phyloP scores from a whole-genome alignment of 192 early-diverging fungal species.

The Coemansia sp. region DNA sequence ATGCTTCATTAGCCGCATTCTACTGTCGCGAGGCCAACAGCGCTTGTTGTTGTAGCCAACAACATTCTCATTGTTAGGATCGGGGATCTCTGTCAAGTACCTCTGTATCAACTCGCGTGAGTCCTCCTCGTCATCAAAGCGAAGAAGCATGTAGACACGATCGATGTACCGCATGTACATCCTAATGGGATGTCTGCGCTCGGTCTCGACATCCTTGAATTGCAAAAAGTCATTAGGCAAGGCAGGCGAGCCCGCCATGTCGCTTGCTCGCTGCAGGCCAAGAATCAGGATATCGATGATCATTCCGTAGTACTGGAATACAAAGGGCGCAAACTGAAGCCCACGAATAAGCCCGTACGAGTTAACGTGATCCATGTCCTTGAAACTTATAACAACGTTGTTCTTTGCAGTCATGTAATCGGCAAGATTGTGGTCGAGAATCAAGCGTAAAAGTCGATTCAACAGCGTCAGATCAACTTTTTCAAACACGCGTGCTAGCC shows the following conservation, averaged over 20 bases:
- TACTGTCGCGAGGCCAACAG: slow-evolving; percentile 98
- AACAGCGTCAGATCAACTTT: slow-evolving; percentile 97
- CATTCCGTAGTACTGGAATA: slow-evolving; percentile 99
- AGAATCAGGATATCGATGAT: slow-evolving; percentile 93
- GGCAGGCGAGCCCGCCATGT: slow-evolving; percentile 93
- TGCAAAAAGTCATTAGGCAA: slow-evolving; percentile 97
- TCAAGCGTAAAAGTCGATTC: slow-evolving; percentile 87
- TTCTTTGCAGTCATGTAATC: slow-evolving; percentile 99
- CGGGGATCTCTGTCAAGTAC: slow-evolving; percentile 96
- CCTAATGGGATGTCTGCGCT: slow-evolving; percentile 95
- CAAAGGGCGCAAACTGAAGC: slow-evolving; percentile 95
- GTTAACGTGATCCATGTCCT: slow-evolving; percentile 99
- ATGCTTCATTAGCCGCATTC: slow-evolving; percentile 99
- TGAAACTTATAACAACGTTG: slow-evolving; percentile 96
- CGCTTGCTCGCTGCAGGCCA: slow-evolving; percentile 90
- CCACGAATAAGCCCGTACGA: slow-evolving; percentile 95
- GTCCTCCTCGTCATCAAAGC: slow-evolving; percentile 87
- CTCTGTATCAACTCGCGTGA: slow-evolving; percentile 94
- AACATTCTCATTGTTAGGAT: slow-evolving; percentile 98
- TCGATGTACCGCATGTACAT: slow-evolving; percentile 96
- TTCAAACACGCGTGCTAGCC: slow-evolving; percentile 89
- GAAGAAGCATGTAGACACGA: slow-evolving; percentile 88
- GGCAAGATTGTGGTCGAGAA: slow-evolving; percentile 99
- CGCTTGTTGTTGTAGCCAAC: slow-evolving; percentile 99
- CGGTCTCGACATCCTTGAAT: slow-evolving; percentile 86